Base-by-base conservation (phyloP, 1,139 yeast species). In the Geotrichum siamense region DNA sequence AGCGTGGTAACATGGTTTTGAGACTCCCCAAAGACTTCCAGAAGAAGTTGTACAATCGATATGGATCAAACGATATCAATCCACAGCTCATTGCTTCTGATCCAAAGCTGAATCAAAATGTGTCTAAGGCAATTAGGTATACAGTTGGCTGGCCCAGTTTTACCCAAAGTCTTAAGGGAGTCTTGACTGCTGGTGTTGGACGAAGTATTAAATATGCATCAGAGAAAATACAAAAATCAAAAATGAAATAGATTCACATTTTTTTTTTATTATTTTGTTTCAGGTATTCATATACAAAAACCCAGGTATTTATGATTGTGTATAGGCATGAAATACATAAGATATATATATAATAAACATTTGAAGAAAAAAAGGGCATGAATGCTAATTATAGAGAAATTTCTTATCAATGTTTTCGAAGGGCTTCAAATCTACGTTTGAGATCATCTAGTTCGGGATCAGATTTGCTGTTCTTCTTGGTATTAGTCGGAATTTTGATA, bases 181-280 rank as follows among this genome's bases (percentile, higher is more conserved):
- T 91, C 3, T 67, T 84, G 32, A 86, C 94, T 2, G 96, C 97
- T 1, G 98, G 99, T 1, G 46, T 85, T 1, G 59, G 69, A 25
- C 82, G 84, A 59, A 79, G 94, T 15, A 60, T 78, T 38, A 75
- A 72, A 53, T 91, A 91, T 63, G 91, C 95, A 3, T 64, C 75
- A 60, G 96, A 89, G 44, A 91, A 91, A 63, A 55, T 68, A 23
- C 50, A 56, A 28, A 69, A 69, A 50, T 60, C 62, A 53, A 45
- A 42, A 26, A 37, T 40, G 47, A 43, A 23, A 48, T 44, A 22
- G 17, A 13, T n/a, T n/a, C n/a, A n/a, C n/a, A n/a, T n/a, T n/a
- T n/a, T n/a, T n/a, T n/a, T n/a, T n/a, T n/a, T n/a, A n/a, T n/a
- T n/a, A n/a, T n/a, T n/a, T n/a, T n/a, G n/a, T n/a, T n/a, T n/a